phyloP scores from a whole-genome alignment of 495 filamentous ascomycete genomes.

The Podospora conica region DNA sequence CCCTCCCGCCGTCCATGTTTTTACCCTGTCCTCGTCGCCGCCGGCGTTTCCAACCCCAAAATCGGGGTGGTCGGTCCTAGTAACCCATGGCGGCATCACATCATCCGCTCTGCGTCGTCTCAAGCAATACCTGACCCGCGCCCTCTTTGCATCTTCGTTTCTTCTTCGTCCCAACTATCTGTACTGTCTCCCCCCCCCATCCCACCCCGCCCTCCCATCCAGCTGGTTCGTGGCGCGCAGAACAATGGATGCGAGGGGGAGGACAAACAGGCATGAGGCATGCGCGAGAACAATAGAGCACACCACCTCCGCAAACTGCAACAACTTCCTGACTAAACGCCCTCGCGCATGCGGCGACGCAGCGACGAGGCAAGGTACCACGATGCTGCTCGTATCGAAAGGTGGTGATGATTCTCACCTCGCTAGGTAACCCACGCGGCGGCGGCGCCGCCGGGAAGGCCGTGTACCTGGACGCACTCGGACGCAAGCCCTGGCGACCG shows the following conservation, averaged over 20 bases:
- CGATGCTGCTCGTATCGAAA: background rate
- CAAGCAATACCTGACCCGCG: background rate
- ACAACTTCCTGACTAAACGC: background rate
- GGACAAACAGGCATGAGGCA: background rate
- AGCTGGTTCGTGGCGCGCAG: background rate
- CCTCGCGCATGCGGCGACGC: background rate
- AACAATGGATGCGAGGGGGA: background rate
- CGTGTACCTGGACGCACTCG: background rate
- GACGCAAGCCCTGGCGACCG: too few relatives aligned
- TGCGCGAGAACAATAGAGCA: background rate
- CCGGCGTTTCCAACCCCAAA: background rate
- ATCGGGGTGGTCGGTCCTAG: background rate
- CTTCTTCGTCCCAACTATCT: background rate
- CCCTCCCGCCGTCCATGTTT: background rate
- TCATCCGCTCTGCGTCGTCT: background rate
- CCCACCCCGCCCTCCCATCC: background rate
- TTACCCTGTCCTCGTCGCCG: background rate
- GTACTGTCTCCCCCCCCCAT: background rate
- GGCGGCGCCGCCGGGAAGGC: background rate
- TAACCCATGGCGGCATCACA: background rate
- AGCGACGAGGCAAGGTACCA: background rate
- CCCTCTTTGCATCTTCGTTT: background rate
- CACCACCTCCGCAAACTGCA: background rate
- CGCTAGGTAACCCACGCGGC: background rate
- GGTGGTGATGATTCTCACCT: background rate